phyloP scores from a whole-genome alignment of 2,329 filamentous ascomycete species.

The Fonsecaea pedrosoi region DNA sequence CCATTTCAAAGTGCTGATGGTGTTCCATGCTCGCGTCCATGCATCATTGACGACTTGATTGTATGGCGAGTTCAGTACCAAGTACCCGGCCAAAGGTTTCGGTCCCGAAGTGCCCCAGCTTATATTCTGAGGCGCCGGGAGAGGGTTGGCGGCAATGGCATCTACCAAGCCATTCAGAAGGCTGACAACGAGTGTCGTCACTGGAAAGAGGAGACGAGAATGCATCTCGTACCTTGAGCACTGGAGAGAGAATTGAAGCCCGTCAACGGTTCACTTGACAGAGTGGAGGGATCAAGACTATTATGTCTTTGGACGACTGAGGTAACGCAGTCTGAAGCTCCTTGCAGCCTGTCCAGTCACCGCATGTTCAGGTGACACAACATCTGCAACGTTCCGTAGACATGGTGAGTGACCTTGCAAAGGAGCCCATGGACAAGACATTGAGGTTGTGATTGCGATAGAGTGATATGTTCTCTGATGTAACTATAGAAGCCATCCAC shows the following conservation, averaged over 20 bases:
- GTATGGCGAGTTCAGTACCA: constrained; percentile 50
- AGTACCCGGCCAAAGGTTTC: constrained; percentile 48
- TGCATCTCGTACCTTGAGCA: constrained; percentile 12
- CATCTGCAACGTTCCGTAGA: constrained; percentile 17
- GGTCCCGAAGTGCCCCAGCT: constrained; percentile 61
- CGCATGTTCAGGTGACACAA: constrained; percentile 15
- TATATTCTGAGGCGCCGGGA: constrained; percentile 61
- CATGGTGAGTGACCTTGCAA: constrained; percentile 8
- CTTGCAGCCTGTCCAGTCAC: constrained; percentile 12
- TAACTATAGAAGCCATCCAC: constrained; percentile 7
- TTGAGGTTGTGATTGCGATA: constrained; percentile 7
- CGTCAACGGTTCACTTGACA: not conserved
- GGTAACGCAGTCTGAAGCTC: constrained; percentile 3
- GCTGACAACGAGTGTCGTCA: constrained; percentile 10
- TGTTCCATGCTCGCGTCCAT: constrained; percentile 58
- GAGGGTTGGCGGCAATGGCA: constrained; percentile 60
- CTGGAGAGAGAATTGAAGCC: not conserved
- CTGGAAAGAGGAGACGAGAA: constrained; percentile 4
- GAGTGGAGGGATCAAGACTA: not conserved
- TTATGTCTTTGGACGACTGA: constrained; percentile 6
- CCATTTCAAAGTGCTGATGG: constrained; percentile 61
- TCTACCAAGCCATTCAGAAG: constrained; percentile 25
- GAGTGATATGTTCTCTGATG: constrained; percentile 12
- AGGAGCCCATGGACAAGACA: not conserved
- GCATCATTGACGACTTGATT: constrained; percentile 53